Conservation (phyloP, 2,329 filamentous ascomycete species). For the Sarocladium kiliense region DNA sequence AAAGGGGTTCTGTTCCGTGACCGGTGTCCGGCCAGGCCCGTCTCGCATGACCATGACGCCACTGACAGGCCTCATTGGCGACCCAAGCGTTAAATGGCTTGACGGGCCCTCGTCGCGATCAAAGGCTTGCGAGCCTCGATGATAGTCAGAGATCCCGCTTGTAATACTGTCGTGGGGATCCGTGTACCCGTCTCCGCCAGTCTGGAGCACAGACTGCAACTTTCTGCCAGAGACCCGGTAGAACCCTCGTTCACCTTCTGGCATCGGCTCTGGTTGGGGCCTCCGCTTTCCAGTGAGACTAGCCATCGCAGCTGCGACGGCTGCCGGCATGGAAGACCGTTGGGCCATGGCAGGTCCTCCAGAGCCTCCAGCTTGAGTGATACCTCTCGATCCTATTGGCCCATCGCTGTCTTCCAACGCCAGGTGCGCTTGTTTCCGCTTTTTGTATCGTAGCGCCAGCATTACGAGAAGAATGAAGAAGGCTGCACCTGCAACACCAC, state of each 20-base stretch:
- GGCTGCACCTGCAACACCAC: conserved; percentile 53
- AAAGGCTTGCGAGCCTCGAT: conserved; percentile 47
- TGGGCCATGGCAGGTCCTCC: conserved; percentile 37
- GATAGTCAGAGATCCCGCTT: conserved; percentile 47
- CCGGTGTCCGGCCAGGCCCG: conserved; percentile 60
- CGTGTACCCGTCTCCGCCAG: conserved; percentile 59
- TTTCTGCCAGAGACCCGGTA: conserved; percentile 62
- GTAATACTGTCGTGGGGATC: conserved; percentile 40
- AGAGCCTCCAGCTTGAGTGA: conserved; percentile 19
- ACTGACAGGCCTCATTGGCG: conserved; percentile 56
- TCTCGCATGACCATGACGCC: conserved; percentile 56
- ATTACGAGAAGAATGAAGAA: conserved; percentile 50
- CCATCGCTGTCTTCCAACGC: conserved; percentile 36
- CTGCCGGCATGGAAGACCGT: conserved; percentile 29
- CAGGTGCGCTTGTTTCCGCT: conserved; percentile 37
- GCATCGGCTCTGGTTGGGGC: conserved; percentile 22
- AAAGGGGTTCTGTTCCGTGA: conserved; percentile 51
- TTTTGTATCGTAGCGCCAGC: conserved; percentile 51
- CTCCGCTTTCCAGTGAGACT: conserved; percentile 37
- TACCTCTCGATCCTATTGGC: conserved; percentile 22
- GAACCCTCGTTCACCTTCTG: conserved; percentile 52
- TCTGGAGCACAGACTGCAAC: conserved; percentile 56
- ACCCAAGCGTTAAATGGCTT: conserved; percentile 45
- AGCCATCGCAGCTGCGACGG: conserved; percentile 45
- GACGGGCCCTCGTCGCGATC: conserved; percentile 26